Conservation (phyloP, 2,329 filamentous ascomycete genomes). For the Hypoxylon sp. region DNA sequence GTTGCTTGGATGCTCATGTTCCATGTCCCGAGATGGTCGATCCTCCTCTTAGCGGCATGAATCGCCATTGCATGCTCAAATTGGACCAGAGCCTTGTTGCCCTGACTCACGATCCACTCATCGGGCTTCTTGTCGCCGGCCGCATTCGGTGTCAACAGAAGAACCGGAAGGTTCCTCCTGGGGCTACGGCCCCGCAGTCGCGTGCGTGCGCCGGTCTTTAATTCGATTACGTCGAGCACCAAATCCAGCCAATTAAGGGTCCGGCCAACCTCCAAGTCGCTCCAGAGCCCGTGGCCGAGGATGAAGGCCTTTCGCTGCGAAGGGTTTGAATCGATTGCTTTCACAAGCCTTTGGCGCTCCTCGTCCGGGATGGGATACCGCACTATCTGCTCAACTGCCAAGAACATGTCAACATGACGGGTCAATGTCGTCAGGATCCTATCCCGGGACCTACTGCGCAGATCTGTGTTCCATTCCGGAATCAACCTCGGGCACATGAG, state of each 20-base stretch:
- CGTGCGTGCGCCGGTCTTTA: conserved; percentile 41
- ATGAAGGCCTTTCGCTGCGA: conserved; percentile 59
- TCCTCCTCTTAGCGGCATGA: conserved; percentile 55
- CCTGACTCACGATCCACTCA: conserved; percentile 62
- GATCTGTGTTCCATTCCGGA: conserved; percentile 48
- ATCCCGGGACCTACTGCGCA: conserved; percentile 47
- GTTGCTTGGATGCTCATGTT: conserved; percentile 66
- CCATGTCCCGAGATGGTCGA: conserved; percentile 65
- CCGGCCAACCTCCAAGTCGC: conserved; percentile 60
- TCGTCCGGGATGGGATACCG: conserved; percentile 59
- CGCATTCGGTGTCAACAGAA: conserved; percentile 63
- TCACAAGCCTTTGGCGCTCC: conserved; percentile 58
- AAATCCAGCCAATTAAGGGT: conserved; percentile 60
- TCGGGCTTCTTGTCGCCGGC: conserved; percentile 63
- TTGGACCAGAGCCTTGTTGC: conserved; percentile 63
- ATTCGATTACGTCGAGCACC: conserved; percentile 54
- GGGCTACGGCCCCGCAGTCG: conserved; percentile 35
- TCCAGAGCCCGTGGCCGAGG: conserved; percentile 65
- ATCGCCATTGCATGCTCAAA: conserved; percentile 60
- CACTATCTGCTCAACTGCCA: conserved; percentile 61
- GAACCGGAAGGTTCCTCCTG: conserved; percentile 45
- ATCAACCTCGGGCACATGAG: conserved; percentile 58
- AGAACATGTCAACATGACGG: conserved; percentile 29
- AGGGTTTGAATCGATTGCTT: conserved; percentile 53
- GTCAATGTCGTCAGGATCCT: conserved; percentile 1